A percentile compares a stretch with the other conserved stretches of the same genome.
Conservation (phyloP, 2,329 filamentous ascomycete species). For the Didymellaceae sp. region DNA sequence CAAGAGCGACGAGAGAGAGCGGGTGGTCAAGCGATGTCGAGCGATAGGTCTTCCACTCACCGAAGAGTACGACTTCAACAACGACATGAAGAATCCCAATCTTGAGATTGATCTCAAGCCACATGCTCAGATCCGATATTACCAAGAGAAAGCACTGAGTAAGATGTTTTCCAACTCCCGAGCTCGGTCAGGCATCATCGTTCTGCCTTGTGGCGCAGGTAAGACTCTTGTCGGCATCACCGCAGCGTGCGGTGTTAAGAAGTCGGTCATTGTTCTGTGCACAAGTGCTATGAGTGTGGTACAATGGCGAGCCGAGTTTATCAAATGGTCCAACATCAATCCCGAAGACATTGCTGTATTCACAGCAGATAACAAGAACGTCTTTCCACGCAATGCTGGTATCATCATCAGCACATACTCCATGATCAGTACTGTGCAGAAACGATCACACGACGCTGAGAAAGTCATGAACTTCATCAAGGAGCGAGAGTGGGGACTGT, state of each 20-base stretch:
- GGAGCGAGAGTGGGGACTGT: slow-evolving; percentile 91
- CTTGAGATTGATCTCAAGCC: slow-evolving; percentile 93
- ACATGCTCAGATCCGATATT: slow-evolving; percentile 86
- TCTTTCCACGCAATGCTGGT: slow-evolving; percentile 86
- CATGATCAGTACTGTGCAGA: slow-evolving; percentile 93
- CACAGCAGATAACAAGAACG: slow-evolving; percentile 88
- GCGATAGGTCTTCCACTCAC: slow-evolving; percentile 86
- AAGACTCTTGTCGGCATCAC: slow-evolving; percentile 99
- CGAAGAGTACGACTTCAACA: slow-evolving; percentile 96
- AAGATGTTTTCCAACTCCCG: slow-evolving; percentile 99
- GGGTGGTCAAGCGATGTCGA: slow-evolving; percentile 87
- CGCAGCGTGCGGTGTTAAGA: slow-evolving; percentile 96
- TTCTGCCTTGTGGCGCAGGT: slow-evolving; percentile 92
- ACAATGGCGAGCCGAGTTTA: slow-evolving; percentile 94
- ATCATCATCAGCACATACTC: slow-evolving; percentile 98
- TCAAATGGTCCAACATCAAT: slow-evolving; percentile 99
- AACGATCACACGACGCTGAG: slow-evolving; percentile 87
- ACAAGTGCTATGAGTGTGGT: slow-evolving; percentile 98
- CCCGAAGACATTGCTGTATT: slow-evolving; percentile 94
- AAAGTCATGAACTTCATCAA: slow-evolving; percentile 98
- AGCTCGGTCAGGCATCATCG: slow-evolving; percentile 96
- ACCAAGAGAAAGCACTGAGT: slow-evolving; percentile 95
- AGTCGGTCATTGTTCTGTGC: slow-evolving; percentile 92
- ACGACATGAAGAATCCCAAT: slow-evolving; percentile 86
- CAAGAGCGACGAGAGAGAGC: slow-evolving; percentile 78